phyloP scores from a whole-genome alignment of 192 early-diverging fungal genomes.

The Thamnidium elegans region DNA sequence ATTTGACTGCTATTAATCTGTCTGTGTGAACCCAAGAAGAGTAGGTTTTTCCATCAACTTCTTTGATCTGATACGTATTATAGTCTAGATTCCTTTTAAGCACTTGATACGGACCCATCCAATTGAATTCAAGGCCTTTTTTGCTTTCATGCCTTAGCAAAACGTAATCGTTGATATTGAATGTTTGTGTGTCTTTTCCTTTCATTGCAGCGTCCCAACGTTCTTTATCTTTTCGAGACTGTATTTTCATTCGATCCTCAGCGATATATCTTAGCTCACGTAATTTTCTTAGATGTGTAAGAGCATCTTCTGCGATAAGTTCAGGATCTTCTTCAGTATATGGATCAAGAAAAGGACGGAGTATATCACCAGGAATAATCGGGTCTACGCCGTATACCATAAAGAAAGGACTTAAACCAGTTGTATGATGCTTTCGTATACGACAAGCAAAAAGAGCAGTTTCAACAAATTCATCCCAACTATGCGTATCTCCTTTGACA shows the following conservation, averaged over 20 bases:
- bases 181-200: background rate
- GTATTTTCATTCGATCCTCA: background rate
- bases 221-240: background rate
- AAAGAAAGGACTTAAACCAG: conserved; percentile 22
- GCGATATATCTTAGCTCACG: background rate
- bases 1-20: too few species aligned
- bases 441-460: conserved; percentile 24
- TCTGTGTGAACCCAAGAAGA: too few species aligned
- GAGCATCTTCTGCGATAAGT: background rate
- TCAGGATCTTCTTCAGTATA: background rate
- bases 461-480: conserved; percentile 24
- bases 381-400: conserved; percentile 23
- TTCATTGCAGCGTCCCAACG: background rate
- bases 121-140: conserved; percentile 11
- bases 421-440: conserved; percentile 16
- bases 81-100: background rate
- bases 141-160: conserved; percentile 2
- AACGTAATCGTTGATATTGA: background rate
- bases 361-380: conserved; percentile 9
- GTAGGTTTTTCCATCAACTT: conserved; percentile 8
- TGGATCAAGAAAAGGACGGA: conserved; percentile 4
- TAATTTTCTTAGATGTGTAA: background rate
- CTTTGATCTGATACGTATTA: conserved; percentile 1
- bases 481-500: background rate
- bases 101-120: conserved; percentile 12